Evolutionary conservation across 1,284 basidiomycete genomes (phyloP).

Genomic region (Fomitopsis schrenkii): DNA sequence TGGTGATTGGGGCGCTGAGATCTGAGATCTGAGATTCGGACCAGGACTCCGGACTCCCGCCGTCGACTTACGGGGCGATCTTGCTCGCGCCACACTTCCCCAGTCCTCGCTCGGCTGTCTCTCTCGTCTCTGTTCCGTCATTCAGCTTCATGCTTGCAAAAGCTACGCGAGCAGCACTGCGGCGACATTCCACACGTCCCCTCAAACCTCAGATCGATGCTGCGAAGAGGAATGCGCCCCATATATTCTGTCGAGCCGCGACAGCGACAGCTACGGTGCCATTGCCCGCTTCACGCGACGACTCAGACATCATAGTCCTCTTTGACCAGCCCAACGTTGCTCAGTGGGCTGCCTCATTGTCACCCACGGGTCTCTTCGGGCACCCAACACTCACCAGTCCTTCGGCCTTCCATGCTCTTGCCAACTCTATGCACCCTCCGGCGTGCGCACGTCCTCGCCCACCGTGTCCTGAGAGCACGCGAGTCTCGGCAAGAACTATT

Average conservation of each 20-base stretch:
- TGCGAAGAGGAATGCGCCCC: slow-evolving; percentile 21
- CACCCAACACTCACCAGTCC: slow-evolving; percentile 62
- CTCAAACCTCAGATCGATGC: slow-evolving; percentile 43
- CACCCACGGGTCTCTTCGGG: slow-evolving; percentile 69
- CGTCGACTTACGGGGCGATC: background rate
- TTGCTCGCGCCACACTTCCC: background rate
- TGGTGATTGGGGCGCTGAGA: background rate
- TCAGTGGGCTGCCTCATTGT: slow-evolving; percentile 34
- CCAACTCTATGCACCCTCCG: slow-evolving; percentile 69
- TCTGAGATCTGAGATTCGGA: background rate
- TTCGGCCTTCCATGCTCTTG: slow-evolving; percentile 55
- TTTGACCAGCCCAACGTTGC: slow-evolving; percentile 60
- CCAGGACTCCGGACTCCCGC: background rate
- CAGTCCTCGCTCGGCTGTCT: background rate
- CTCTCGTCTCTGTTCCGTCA: slow-evolving; percentile 8
- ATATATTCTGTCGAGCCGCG: slow-evolving; percentile 18
- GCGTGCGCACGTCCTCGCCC: slow-evolving; percentile 71
- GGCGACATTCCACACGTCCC: slow-evolving; percentile 31
- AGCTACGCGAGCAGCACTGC: slow-evolving; percentile 38
- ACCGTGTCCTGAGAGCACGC: slow-evolving; percentile 64
- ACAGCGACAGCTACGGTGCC: slow-evolving; percentile 33
- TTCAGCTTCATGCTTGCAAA: slow-evolving; percentile 49
- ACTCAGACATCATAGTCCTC: slow-evolving; percentile 59
- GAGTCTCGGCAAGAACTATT: slow-evolving; percentile 69
- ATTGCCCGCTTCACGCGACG: slow-evolving; percentile 53